Evolutionary conservation across 2,329 filamentous ascomycete species (phyloP).

Genomic region (Pseudocercospora crystallina): DNA sequence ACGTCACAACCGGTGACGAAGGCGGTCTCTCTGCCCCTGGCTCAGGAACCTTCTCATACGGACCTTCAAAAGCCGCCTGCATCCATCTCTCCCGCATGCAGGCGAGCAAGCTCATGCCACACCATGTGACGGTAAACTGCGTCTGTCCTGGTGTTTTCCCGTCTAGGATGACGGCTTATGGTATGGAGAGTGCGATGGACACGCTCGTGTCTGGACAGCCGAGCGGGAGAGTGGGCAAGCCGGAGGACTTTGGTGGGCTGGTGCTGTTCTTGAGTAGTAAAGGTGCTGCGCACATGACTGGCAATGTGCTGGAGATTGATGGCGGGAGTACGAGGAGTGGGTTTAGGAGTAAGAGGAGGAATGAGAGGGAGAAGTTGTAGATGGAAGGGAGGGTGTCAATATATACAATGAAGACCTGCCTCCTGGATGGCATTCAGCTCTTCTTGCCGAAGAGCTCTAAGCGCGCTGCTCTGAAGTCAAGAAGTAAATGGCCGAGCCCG

Average conservation of each 20-base stretch:
- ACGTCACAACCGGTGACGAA: constrained; percentile 46
- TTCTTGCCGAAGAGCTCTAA: too few species aligned
- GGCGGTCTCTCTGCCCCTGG: constrained; percentile 55
- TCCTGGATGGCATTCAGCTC: too few species aligned
- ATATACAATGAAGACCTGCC: too few species aligned
- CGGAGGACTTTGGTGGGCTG: constrained; percentile 49
- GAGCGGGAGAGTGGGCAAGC: constrained; percentile 48
- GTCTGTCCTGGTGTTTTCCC: constrained; percentile 58
- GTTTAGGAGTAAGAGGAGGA: constrained; percentile 38
- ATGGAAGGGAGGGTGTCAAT: neutral
- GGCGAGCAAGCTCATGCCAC: constrained; percentile 51
- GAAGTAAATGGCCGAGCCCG: too few species aligned
- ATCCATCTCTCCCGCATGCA: constrained; percentile 58
- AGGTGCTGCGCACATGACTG: constrained; percentile 48
- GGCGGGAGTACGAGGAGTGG: constrained; percentile 47
- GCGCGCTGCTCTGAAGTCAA: too few species aligned
- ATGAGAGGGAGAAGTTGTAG: constrained; percentile 25
- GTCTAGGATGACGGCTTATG: constrained; percentile 54
- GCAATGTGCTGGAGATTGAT: constrained; percentile 51
- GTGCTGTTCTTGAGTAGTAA: constrained; percentile 45
- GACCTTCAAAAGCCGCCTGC: constrained; percentile 51
- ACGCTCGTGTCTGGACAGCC: constrained; percentile 48
- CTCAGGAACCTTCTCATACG: constrained; percentile 43
- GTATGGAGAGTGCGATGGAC: constrained; percentile 50
- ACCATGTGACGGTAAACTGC: constrained; percentile 56